A percentile compares a stretch with the other conserved stretches of the same genome.
These are phyloP conservation scores for Amylocarpus encephaloides DNA, from an alignment of 2,329 filamentous ascomycete genomes.

Conservation along the genomic window DNA sequence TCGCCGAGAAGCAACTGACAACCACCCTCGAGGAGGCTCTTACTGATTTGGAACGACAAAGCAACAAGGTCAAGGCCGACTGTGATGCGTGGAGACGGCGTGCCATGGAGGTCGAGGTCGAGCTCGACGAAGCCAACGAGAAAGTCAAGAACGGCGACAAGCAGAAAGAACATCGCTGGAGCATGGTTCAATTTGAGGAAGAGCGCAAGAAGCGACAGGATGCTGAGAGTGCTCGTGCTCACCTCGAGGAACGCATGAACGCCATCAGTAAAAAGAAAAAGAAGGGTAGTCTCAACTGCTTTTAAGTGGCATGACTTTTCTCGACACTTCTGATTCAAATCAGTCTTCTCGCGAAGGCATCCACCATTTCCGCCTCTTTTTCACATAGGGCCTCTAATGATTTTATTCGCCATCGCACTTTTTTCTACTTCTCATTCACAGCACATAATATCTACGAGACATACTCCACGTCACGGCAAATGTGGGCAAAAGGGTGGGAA, in stretches of 20 bases:
- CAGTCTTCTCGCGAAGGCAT: not conserved
- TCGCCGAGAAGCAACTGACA: slow-evolving; percentile 93
- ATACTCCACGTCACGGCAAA: slow-evolving; percentile 10
- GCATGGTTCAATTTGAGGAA: slow-evolving; percentile 88
- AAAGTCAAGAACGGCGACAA: slow-evolving; percentile 33
- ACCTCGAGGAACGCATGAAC: slow-evolving; percentile 93
- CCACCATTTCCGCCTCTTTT: not conserved
- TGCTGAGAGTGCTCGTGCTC: slow-evolving; percentile 80
- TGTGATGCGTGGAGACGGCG: slow-evolving; percentile 88
- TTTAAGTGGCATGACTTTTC: slow-evolving; percentile 35
- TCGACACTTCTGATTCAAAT: slow-evolving; percentile 1
- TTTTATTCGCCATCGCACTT: slow-evolving; percentile 11
- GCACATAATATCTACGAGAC: slow-evolving; percentile 18
- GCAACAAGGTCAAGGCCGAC: slow-evolving; percentile 86
- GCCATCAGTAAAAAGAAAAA: slow-evolving; percentile 74
- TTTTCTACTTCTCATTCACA: slow-evolving; percentile 6
- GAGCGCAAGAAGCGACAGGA: slow-evolving; percentile 88
- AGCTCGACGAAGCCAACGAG: slow-evolving; percentile 47
- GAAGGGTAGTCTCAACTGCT: slow-evolving; percentile 95
- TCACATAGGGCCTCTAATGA: slow-evolving; percentile 14
- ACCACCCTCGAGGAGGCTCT: slow-evolving; percentile 92
- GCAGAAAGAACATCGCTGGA: slow-evolving; percentile 48
- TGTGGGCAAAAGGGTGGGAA: slow-evolving; percentile 9
- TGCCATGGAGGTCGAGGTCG: slow-evolving; percentile 47
- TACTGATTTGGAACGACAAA: slow-evolving; percentile 85